Conservation (phyloP, 2,329 filamentous ascomycete species). For the Fusarium metavorans region DNA sequence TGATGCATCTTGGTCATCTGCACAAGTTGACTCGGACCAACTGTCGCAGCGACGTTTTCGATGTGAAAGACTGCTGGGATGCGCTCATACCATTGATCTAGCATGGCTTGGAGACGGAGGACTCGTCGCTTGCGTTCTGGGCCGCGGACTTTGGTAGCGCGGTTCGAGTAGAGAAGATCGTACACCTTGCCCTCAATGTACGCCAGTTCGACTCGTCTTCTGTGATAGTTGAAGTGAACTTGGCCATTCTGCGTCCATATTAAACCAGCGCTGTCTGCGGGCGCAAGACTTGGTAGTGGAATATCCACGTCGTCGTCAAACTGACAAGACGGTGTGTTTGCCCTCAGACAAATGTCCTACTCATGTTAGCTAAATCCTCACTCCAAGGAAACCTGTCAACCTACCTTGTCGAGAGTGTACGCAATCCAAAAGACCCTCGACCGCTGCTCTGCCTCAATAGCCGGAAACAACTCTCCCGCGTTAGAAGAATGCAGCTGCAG, state of each 20-base stretch:
- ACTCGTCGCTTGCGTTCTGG: conserved; percentile 48
- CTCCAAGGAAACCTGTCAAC: fast-evolving
- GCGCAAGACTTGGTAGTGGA: conserved; percentile 48
- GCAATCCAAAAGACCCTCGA: conserved; percentile 56
- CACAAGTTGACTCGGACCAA: conserved; percentile 46
- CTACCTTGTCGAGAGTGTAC: conserved; percentile 56
- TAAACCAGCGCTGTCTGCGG: conserved; percentile 48
- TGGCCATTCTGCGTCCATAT: conserved; percentile 51
- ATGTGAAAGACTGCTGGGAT: conserved; percentile 51
- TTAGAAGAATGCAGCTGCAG: conserved; percentile 51
- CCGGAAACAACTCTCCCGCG: conserved; percentile 36
- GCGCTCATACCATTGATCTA: conserved; percentile 52
- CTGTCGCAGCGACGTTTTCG: conserved; percentile 46
- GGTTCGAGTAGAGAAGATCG: conserved; percentile 53
- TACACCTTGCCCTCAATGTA: conserved; percentile 57
- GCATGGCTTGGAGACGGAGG: conserved; percentile 44
- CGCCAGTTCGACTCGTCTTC: conserved; percentile 54
- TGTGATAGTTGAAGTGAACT: conserved; percentile 53
- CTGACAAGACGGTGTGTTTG: conserved; percentile 53
- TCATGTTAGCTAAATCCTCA: neutral
- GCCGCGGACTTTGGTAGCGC: conserved; percentile 42
- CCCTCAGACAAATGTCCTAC: conserved; percentile 51
- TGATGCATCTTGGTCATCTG: conserved; percentile 55
- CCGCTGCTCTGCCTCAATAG: conserved; percentile 50
- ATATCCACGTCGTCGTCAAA: conserved; percentile 56